Percentiles rank a stretch among this genome's conserved stretches.
Conservation (phyloP, 2,329 filamentous ascomycete genomes). For the Botryosphaeria dothidea region DNA sequence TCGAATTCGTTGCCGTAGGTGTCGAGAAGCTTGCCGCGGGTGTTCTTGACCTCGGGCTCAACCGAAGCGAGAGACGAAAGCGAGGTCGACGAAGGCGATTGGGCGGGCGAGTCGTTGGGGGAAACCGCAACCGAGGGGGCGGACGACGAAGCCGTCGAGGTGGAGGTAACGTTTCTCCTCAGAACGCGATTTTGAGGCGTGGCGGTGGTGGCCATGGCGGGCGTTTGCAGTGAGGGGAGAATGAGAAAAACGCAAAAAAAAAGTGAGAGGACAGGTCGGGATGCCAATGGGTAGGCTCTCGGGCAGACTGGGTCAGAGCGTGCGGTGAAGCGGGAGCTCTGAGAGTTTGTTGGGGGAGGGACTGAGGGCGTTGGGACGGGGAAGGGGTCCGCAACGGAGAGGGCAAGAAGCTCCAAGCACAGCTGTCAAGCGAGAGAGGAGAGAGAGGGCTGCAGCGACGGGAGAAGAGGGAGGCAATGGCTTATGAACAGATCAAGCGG, state of each 20-base stretch:
- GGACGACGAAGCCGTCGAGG: conserved; percentile 54
- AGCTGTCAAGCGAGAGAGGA: not conserved
- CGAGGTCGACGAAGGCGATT: conserved; percentile 80
- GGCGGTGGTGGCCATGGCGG: conserved; percentile 49
- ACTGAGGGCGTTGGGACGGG: conserved; percentile 14
- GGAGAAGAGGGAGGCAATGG: conserved; percentile 1
- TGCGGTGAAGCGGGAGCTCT: conserved; percentile 3
- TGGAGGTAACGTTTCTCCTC: conserved; percentile 50
- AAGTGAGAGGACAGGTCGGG: not conserved
- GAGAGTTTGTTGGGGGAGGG: conserved; percentile 18
- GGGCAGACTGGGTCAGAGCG: not conserved
- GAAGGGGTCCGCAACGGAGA: not conserved
- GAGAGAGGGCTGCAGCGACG: not conserved
- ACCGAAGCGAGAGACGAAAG: conserved; percentile 84
- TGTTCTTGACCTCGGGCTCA: conserved; percentile 50
- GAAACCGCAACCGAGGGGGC: conserved; percentile 57
- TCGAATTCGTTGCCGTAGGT: conserved; percentile 94
- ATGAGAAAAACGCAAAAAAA: not conserved
- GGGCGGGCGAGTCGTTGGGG: conserved; percentile 60
- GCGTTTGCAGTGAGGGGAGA: not conserved
- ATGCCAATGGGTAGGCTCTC: not conserved
- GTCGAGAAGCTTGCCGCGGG: conserved; percentile 73
- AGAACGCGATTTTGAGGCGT: conserved; percentile 50
- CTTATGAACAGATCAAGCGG: conserved; percentile 7
- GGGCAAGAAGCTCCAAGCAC: conserved; percentile 12